Evolutionary conservation across 768 basidiomycete genomes (phyloP), one percentile per base, ranked within the genome.

Genomic region (Mrakia blollopis): DNA sequence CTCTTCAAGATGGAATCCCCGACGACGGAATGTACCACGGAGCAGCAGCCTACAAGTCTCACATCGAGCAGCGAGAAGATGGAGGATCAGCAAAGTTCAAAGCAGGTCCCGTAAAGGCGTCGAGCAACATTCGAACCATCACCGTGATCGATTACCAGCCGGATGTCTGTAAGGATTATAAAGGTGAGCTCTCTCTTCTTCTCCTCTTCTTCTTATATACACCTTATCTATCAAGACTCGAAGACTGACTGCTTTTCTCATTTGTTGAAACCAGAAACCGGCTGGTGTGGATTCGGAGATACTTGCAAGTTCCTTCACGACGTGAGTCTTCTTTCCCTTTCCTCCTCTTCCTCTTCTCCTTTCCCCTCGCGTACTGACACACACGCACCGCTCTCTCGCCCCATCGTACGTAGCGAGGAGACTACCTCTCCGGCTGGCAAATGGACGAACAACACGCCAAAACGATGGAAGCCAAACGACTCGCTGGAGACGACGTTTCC

Each of bases 221-320:
- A 41, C 11, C 39, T 41, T 11, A 11, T 11, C 39, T 41, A 41
- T 11, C 39, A 41, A 6, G 6, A 11, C 5, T 11, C 61, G 44
- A 54, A 39, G 44, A n/a, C 73, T 62, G 47, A 80, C 78, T 75
- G 70, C 73, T 68, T 21, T 25, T 30, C 28, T 39, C 60, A n/a
- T 52, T 44, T 28, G 6, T 54, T 35, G 81, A 28, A 25, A 79
- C 50, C 81, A 96, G 96, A 98, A 86, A 99, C 97, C 72, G 97
- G 97, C 0, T 99, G 93, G 83, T 99, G 97, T 84, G 97, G 97
- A 30, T 99, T 96, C 83, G 97, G 97, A 41, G 97, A 99, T 84
- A 94, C 94, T 5, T 99, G 97, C 85, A 98, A 98, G 87, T 98
- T 98, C 86, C 87, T 98, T 83, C 97, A 98, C 85, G 97, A 98